phyloP scores from a whole-genome alignment of 129 eudicot species.

The Escallonia herrerae region DNA sequence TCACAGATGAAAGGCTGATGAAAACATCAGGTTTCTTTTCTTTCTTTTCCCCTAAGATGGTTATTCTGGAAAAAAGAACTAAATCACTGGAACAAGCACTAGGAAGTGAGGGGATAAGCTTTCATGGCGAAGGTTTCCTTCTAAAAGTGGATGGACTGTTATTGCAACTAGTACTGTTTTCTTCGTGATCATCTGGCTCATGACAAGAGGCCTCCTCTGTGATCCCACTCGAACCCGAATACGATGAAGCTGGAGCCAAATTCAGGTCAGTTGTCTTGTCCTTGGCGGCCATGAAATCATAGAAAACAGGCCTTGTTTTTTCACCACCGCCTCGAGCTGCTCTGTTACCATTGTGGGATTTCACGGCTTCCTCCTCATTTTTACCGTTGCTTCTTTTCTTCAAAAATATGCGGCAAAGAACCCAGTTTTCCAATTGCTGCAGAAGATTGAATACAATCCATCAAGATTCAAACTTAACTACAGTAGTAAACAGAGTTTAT shows the following conservation, averaged over 20 bases:
- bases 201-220: constrained; percentile 35
- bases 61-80: background rate
- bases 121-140: constrained; percentile 26
- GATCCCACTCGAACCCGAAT: constrained; percentile 79
- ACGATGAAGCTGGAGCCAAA: constrained; percentile 37
- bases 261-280: constrained; percentile 32
- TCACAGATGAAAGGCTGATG: background rate
- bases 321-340: background rate
- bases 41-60: background rate
- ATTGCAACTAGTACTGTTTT: constrained; percentile 51
- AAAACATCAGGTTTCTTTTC: background rate
- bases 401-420: constrained; percentile 68
- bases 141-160: constrained; percentile 31
- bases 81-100: background rate
- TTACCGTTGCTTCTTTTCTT: constrained; percentile 39
- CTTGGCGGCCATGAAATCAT: constrained; percentile 61
- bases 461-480: background rate
- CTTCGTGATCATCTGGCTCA: constrained; percentile 59
- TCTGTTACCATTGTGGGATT: background rate
- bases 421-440: constrained; percentile 60
- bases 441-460: constrained; percentile 2
- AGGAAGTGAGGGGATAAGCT: background rate
- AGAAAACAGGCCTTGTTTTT: constrained; percentile 31
- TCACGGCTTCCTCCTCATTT: constrained; percentile 22
- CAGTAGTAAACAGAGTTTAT: no score